A percentile compares a stretch with the other conserved stretches of the same genome.
Conservation (phyloP, 106 monocot species). For the Hemerocallis citrina region DNA sequence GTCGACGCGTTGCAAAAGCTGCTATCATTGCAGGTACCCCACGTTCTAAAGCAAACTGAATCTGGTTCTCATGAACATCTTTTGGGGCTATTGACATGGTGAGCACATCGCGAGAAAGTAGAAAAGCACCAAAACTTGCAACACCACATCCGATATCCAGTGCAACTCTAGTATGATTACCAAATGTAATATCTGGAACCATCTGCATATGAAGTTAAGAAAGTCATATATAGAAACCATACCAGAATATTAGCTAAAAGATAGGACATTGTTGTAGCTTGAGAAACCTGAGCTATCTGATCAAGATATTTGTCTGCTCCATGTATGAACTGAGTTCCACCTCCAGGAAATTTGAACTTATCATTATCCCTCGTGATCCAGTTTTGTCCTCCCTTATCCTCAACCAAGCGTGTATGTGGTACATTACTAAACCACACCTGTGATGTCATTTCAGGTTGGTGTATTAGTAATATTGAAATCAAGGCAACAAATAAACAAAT, state of each 20-base stretch:
- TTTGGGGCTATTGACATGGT: slow-evolving; percentile 96
- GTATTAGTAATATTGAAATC: too few species aligned
- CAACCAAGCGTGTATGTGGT: slow-evolving; percentile 76
- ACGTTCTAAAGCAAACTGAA: slow-evolving; percentile 98
- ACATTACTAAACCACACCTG: slow-evolving; percentile 97
- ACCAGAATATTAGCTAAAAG: slow-evolving; percentile 6
- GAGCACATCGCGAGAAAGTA: slow-evolving; percentile 67
- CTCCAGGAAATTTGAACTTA: slow-evolving; percentile 94
- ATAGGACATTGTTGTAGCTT: not conserved
- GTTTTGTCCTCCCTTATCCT: slow-evolving; percentile 98
- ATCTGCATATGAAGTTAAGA: slow-evolving; percentile 44
- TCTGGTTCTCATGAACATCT: slow-evolving; percentile 98
- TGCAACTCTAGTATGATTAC: slow-evolving; percentile 69
- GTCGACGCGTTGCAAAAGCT: slow-evolving; percentile 84
- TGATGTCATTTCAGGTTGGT: not conserved
- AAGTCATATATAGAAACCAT: not conserved
- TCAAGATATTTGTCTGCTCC: slow-evolving; percentile 82
- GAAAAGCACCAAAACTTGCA: slow-evolving; percentile 95
- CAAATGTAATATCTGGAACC: slow-evolving; percentile 86
- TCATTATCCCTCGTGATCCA: slow-evolving; percentile 78
- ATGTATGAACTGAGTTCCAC: slow-evolving; percentile 96
- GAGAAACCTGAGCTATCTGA: slow-evolving; percentile 72
- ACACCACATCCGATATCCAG: slow-evolving; percentile 96
- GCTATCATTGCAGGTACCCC: slow-evolving; percentile 94
- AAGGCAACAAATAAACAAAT: too few species aligned